A percentile compares a stretch with the other conserved stretches of the same genome.
Evolutionary conservation across 2,329 filamentous ascomycete genomes (phyloP).

Genomic region (Colletotrichum chlorophyti): DNA sequence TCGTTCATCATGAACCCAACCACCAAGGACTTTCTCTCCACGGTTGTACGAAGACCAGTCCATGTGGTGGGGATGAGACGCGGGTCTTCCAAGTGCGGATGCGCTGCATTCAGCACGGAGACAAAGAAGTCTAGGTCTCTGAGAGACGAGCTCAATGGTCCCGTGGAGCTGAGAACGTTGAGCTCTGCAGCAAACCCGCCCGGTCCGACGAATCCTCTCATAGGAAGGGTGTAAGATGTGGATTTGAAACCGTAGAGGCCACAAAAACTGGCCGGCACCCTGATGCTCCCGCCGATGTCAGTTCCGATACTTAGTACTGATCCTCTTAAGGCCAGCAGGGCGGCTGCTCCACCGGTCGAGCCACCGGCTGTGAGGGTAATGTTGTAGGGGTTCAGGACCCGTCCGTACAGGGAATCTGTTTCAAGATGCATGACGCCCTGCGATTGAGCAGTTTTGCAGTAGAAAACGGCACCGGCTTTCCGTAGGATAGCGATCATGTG

Average conservation of each 20-base stretch:
- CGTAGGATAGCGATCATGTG: slow-evolving; percentile 63
- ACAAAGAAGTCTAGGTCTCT: slow-evolving; percentile 44
- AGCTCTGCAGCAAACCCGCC: slow-evolving; percentile 38
- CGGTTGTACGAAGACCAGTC: slow-evolving; percentile 33
- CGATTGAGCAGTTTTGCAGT: slow-evolving; percentile 74
- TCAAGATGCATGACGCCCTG: slow-evolving; percentile 64
- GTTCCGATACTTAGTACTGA: slow-evolving; percentile 47
- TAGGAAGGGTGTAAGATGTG: slow-evolving; percentile 32
- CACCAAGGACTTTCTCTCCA: slow-evolving; percentile 39
- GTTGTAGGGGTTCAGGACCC: slow-evolving; percentile 69
- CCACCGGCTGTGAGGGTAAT: slow-evolving; percentile 66
- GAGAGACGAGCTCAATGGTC: slow-evolving; percentile 40
- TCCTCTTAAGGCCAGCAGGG: slow-evolving; percentile 47
- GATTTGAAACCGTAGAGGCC: slow-evolving; percentile 38
- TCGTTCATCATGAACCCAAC: slow-evolving; percentile 51
- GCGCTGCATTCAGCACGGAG: slow-evolving; percentile 31
- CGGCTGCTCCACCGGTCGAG: slow-evolving; percentile 63
- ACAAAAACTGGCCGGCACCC: slow-evolving; percentile 43
- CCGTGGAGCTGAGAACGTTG: slow-evolving; percentile 41
- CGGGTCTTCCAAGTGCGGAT: slow-evolving; percentile 38
- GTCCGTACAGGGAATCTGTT: slow-evolving; percentile 66
- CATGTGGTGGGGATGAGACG: slow-evolving; percentile 38
- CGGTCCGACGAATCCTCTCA: slow-evolving; percentile 32
- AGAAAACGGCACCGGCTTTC: slow-evolving; percentile 66
- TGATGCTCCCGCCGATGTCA: slow-evolving; percentile 49